Conservation (phyloP, 2,329 filamentous ascomycete genomes). For the Neopestalotiopsis sp. region DNA sequence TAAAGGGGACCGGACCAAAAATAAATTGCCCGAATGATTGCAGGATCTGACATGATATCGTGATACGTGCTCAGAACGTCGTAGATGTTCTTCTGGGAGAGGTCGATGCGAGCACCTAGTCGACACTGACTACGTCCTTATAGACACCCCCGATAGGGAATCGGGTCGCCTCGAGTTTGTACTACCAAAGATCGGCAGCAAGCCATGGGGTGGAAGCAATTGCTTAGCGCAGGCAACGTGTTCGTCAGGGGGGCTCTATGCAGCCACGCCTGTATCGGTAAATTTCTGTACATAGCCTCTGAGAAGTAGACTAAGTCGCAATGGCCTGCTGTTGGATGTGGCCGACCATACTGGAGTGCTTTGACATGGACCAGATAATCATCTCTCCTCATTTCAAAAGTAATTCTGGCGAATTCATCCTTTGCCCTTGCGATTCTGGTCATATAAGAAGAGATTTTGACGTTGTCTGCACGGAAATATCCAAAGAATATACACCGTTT, state of each 20-base stretch:
- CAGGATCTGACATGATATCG: not conserved
- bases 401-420: not conserved
- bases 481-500: not conserved
- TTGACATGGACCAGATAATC: not conserved
- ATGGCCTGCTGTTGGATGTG: not conserved
- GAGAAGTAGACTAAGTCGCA: not conserved
- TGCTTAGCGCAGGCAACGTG: constrained; percentile 15
- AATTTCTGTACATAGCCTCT: not conserved
- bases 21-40: not conserved
- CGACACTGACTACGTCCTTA: not conserved
- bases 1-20: not conserved
- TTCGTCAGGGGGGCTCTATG: constrained; percentile 14
- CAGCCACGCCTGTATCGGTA: constrained; percentile 2
- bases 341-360: not conserved
- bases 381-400: not conserved
- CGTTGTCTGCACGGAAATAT: not conserved
- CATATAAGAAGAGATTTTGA: not conserved
- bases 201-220: constrained; percentile 6
- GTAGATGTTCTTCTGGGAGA: not conserved
- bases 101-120: not conserved
- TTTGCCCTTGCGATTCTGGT: not conserved
- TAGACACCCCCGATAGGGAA: not conserved
- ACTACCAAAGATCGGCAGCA: constrained; percentile 15
- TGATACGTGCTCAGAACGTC: not conserved
- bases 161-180: not conserved